phyloP scores from a whole-genome alignment of 176 grass and related monocot species.

The Musa troglodytarum region DNA sequence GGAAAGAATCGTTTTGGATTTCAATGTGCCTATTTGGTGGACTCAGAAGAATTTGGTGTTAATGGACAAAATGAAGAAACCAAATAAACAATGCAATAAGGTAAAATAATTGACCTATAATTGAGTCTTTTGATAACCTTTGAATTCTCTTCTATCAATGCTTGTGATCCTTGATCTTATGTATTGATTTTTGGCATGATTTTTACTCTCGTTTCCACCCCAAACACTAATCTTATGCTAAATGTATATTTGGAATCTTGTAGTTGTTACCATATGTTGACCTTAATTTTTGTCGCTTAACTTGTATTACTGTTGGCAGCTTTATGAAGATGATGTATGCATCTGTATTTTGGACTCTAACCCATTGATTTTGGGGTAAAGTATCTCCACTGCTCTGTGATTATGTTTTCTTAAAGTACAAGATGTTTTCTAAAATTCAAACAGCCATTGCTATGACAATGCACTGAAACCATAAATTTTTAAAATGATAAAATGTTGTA shows the following conservation, averaged over 20 bases:
- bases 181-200: too few species aligned
- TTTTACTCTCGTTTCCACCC: background rate
- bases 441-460: background rate
- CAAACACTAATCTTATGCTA: background rate
- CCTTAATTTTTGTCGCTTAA: background rate
- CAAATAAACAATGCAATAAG: too few species aligned
- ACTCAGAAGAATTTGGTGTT: too few species aligned
- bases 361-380: constrained; percentile 59
- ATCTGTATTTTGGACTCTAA: constrained; percentile 76
- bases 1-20: background rate
- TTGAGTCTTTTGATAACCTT: too few species aligned
- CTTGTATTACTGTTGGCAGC: constrained; percentile 28
- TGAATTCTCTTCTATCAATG: too few species aligned
- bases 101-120: too few species aligned
- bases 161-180: too few species aligned
- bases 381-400: constrained; percentile 10
- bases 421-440: background rate
- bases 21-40: too few species aligned
- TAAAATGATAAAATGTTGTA: too few species aligned
- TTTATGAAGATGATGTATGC: constrained; percentile 83
- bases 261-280: background rate
- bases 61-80: too few species aligned
- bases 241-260: background rate
- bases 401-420: background rate
- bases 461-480: too few species aligned